Evolutionary conservation across 768 basidiomycete genomes (phyloP).

Genomic region (Russula compacta): DNA sequence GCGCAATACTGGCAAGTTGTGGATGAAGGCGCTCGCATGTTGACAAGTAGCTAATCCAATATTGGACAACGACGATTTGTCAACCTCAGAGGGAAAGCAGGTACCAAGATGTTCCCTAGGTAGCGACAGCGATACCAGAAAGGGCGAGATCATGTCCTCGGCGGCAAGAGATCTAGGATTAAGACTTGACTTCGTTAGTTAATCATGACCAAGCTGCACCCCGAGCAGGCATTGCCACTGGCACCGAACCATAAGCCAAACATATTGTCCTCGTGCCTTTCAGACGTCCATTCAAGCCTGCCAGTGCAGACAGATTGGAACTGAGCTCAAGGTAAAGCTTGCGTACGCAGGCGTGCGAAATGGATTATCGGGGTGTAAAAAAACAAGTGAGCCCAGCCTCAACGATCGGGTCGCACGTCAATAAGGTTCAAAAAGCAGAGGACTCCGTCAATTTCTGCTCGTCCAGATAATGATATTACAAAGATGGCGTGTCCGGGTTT

Average conservation of each 20-base stretch:
- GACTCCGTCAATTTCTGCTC: constrained; percentile 6
- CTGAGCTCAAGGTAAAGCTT: not conserved
- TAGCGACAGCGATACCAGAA: not conserved
- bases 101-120: not conserved
- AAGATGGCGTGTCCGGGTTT: not conserved
- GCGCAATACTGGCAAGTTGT: not conserved
- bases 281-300: not conserved
- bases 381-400: not conserved
- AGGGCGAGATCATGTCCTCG: not conserved
- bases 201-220: not conserved
- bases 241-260: not conserved
- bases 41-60: not conserved
- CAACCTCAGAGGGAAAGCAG: not conserved
- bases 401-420: not conserved
- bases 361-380: not conserved
- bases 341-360: not conserved
- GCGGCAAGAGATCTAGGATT: not conserved
- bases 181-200: not conserved
- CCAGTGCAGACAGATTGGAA: not conserved
- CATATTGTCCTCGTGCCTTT: not conserved
- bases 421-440: constrained; percentile 3
- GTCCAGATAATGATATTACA: not conserved
- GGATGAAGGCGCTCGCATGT: not conserved
- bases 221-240: not conserved
- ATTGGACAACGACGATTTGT: not conserved